Conservation (phyloP, 345 rosid species). For the Bretschneidera sinensis region DNA sequence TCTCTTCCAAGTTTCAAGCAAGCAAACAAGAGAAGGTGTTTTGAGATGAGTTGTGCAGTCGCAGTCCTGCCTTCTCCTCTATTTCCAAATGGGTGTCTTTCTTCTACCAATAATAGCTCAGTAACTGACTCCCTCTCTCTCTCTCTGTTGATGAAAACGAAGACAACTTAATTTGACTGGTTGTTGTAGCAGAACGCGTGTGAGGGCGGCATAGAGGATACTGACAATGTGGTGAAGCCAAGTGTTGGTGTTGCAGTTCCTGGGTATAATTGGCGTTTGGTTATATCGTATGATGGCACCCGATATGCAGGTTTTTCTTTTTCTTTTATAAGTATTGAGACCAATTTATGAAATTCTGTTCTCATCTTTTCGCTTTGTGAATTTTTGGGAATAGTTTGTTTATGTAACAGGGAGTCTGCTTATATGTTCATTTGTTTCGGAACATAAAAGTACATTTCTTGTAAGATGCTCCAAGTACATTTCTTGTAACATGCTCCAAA, state of each 20-base stretch:
- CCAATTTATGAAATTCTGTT: no score
- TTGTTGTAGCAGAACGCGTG: conserved; percentile 13
- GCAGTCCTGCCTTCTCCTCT: conserved; percentile 32
- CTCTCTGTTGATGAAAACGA: conserved; percentile 8
- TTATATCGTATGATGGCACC: conserved; percentile 81
- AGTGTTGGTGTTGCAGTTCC: conserved; percentile 16
- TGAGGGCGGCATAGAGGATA: conserved; percentile 17
- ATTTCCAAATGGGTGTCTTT: conserved; percentile 19
- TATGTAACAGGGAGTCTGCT: no score
- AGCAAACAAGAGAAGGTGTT: no score
- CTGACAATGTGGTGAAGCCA: conserved; percentile 21
- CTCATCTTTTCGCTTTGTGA: neutral
- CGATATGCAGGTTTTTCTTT: conserved; percentile 51
- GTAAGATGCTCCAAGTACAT: no score
- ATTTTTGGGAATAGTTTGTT: neutral
- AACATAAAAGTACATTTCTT: no score
- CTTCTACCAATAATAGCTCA: conserved; percentile 19
- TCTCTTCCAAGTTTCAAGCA: no score
- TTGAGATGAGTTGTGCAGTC: conserved; percentile 33
- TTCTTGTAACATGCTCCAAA: conserved; percentile 15
- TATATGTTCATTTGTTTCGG: no score
- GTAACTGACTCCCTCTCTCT: conserved; percentile 21
- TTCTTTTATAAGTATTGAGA: no score
- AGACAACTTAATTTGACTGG: neutral
- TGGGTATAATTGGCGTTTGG: conserved; percentile 73